A percentile compares a stretch with the other conserved stretches of the same genome.
These are phyloP conservation scores for Fraxinus ornus DNA, from an alignment of 305 asterid genomes.

Conservation along the genomic window DNA sequence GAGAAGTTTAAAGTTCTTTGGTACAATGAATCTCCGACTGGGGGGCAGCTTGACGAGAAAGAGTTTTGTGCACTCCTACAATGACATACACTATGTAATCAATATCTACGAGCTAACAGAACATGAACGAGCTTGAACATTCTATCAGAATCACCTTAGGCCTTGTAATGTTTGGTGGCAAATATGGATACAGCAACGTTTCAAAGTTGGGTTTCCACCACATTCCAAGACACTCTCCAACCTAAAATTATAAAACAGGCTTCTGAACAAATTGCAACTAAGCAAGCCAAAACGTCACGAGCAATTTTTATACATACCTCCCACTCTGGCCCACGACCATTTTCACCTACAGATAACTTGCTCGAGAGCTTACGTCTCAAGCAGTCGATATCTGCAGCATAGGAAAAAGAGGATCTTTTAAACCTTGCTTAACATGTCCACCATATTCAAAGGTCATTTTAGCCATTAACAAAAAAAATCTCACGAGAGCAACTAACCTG, in stretches of 20 bases:
- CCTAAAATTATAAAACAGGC: constrained; percentile 28
- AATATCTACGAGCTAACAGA: constrained; percentile 9
- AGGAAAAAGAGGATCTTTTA: background rate
- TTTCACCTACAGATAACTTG: constrained; percentile 58
- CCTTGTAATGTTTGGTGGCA: constrained; percentile 55
- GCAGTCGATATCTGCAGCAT: constrained; percentile 58
- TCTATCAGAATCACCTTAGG: constrained; percentile 42
- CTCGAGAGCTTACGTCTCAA: constrained; percentile 81
- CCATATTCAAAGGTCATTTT: background rate
- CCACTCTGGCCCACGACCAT: constrained; percentile 64
- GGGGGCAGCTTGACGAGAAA: constrained; percentile 78
- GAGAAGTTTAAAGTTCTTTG: constrained; percentile 66
- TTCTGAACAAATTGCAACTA: background rate
- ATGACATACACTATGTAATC: background rate
- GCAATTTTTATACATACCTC: constrained; percentile 42
- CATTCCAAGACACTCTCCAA: constrained; percentile 78
- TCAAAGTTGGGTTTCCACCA: constrained; percentile 90
- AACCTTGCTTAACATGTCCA: background rate
- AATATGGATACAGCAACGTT: constrained; percentile 51
- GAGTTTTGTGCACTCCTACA: constrained; percentile 84
- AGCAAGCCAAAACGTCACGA: background rate
- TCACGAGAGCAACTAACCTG: constrained; percentile 44
- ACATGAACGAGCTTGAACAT: background rate
- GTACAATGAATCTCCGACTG: constrained; percentile 70
- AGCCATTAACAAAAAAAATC: background rate